Percentiles rank a stretch among this genome's conserved stretches.
phyloP scores from a whole-genome alignment of 163 green algal genomes.

The Prototheca cutis region DNA sequence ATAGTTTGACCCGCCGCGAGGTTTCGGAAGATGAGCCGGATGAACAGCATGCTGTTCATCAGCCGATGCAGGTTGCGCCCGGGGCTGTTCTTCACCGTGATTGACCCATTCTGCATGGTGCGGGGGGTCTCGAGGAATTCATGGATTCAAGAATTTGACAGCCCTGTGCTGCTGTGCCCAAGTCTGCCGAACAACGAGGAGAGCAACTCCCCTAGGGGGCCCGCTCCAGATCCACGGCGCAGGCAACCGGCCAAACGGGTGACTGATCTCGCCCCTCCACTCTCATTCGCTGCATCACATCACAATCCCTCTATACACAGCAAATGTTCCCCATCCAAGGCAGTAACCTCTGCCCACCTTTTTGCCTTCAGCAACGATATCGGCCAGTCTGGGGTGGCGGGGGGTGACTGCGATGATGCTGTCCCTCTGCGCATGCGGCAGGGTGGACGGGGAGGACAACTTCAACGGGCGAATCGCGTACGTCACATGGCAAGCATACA shows the following conservation, averaged over 20 bases:
- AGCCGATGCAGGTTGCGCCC: conserved; percentile 58
- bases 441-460: too few species aligned
- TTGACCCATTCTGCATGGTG: neutral
- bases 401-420: conserved; percentile 16
- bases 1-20: conserved; percentile 30
- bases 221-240: too few species aligned
- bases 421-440: conserved; percentile 41
- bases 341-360: conserved; percentile 14
- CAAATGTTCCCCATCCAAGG: too few species aligned
- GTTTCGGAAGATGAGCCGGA: conserved; percentile 44
- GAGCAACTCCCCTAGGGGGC: too few species aligned
- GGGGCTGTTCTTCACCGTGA: conserved; percentile 51
- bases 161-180: too few species aligned
- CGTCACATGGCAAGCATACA: conserved; percentile 1
- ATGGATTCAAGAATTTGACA: neutral
- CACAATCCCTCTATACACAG: too few species aligned
- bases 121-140: neutral
- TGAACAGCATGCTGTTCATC: conserved; percentile 46
- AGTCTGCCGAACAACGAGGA: too few species aligned
- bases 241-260: too few species aligned
- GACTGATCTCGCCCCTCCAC: too few species aligned
- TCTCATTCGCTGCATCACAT: neutral
- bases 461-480: too few species aligned
- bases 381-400: conserved; percentile 18
- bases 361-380: conserved; percentile 36